phyloP scores from a whole-genome alignment of 1,284 basidiomycete genomes.

The Peniophora sp. region DNA sequence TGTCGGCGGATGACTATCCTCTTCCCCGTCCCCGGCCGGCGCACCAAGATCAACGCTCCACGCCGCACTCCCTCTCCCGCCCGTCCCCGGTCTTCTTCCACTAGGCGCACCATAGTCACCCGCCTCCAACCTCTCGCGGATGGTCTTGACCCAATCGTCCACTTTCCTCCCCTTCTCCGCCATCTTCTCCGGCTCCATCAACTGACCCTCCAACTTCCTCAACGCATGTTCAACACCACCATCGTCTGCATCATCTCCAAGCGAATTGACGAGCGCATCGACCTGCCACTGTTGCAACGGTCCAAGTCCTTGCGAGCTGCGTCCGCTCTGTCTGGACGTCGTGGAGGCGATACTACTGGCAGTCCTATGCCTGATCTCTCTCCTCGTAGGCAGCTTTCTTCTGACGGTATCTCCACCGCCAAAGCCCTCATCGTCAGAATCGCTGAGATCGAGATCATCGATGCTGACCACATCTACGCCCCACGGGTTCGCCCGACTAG shows the following conservation, averaged over 20 bases:
- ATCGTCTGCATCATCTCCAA: conserved; percentile 65
- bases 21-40: too few species aligned
- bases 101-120: conserved; percentile 52
- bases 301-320: conserved; percentile 38
- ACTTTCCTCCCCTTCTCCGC: conserved; percentile 69
- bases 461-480: conserved; percentile 64
- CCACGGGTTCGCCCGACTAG: conserved; percentile 24
- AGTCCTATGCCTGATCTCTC: too few species aligned
- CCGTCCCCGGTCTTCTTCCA: conserved; percentile 26
- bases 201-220: conserved; percentile 72
- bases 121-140: conserved; percentile 52
- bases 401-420: conserved; percentile 17
- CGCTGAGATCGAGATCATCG: conserved; percentile 67
- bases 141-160: conserved; percentile 72
- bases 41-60: conserved; percentile 4
- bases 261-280: conserved; percentile 67
- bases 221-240: conserved; percentile 80
- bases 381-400: too few species aligned
- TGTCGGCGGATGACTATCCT: too few species aligned
- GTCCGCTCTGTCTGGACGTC: conserved; percentile 40
- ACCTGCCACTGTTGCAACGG: conserved; percentile 71
- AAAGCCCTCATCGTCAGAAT: conserved; percentile 48
- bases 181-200: conserved; percentile 46
- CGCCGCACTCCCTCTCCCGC: conserved; percentile 18
- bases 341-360: conserved; percentile 62